Percentiles rank a stretch among this genome's conserved stretches.
Evolutionary conservation across 768 basidiomycete genomes (phyloP).

Genomic region (Rhizopogon roseolus): DNA sequence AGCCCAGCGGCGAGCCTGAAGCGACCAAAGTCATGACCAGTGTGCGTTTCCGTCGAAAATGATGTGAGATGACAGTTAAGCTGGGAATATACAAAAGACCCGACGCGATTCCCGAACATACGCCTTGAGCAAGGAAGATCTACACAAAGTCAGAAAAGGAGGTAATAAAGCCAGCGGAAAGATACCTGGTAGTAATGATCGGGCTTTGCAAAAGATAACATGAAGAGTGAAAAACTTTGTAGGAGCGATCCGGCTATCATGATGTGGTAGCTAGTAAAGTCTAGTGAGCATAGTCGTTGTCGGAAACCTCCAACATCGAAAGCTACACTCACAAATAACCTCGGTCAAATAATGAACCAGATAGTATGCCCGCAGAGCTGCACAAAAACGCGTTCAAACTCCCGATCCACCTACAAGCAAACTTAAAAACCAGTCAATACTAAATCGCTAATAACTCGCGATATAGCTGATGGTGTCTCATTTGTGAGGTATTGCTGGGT

Average conservation of each 20-base stretch:
- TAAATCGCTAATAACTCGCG: conserved; percentile 20
- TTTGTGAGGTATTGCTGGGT: conserved; percentile 31
- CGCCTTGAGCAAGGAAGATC: conserved; percentile 42
- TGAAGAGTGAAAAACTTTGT: conserved; percentile 36
- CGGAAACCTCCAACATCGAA: conserved; percentile 8
- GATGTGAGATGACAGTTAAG: conserved; percentile 35
- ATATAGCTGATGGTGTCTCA: conserved; percentile 32
- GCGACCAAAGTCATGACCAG: conserved; percentile 35
- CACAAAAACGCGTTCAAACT: conserved; percentile 44
- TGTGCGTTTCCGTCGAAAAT: conserved; percentile 32
- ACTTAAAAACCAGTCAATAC: too few relatives aligned
- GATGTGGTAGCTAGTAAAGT: conserved; percentile 26
- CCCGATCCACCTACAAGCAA: conserved; percentile 36
- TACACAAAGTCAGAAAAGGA: conserved; percentile 7
- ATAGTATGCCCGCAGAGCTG: conserved; percentile 38
- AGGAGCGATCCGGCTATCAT: conserved; percentile 41
- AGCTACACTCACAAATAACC: too few relatives aligned
- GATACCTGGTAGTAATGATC: conserved; percentile 35
- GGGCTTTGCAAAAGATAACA: conserved; percentile 37
- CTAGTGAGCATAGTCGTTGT: background rate
- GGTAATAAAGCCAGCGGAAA: background rate
- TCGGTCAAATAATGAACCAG: conserved; percentile 46
- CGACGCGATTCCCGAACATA: conserved; percentile 35
- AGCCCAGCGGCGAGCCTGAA: conserved; percentile 26
- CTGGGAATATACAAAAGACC: conserved; percentile 41